These are phyloP conservation scores for Spinacia oleracea DNA, from an alignment of 179 eudicot species.

Conservation along the genomic window DNA sequence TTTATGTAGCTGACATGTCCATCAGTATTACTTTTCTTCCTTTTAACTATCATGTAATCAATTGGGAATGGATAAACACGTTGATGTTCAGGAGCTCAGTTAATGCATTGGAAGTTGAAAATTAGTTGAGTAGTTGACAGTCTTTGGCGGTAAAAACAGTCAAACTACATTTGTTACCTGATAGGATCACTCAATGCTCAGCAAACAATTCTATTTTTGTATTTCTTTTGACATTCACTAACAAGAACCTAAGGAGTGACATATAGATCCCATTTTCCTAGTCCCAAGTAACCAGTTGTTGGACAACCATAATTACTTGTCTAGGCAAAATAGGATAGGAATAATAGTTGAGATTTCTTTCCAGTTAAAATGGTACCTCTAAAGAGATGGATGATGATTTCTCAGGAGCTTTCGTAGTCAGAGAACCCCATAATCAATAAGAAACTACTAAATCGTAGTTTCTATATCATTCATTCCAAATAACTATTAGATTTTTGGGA, in stretches of 20 bases:
- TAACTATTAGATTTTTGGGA: too few relatives aligned
- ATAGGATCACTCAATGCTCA: not conserved
- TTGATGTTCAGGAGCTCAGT: not conserved
- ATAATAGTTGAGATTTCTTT: too few relatives aligned
- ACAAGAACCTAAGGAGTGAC: not conserved
- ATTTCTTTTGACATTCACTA: not conserved
- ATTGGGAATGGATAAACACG: not conserved
- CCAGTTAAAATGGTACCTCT: too few relatives aligned
- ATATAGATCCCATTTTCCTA: not conserved
- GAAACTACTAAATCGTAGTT: too few relatives aligned
- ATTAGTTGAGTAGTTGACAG: not conserved
- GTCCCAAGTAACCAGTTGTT: too few relatives aligned
- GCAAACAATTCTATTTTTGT: not conserved
- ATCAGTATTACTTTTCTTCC: not conserved
- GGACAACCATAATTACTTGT: too few relatives aligned
- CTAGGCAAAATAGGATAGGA: too few relatives aligned
- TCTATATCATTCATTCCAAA: too few relatives aligned
- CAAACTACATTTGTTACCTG: not conserved
- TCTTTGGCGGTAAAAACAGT: not conserved
- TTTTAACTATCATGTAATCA: not conserved
- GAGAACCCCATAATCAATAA: too few relatives aligned
- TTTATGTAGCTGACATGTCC: not conserved
- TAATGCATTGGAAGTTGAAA: not conserved
- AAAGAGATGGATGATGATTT: too few relatives aligned
- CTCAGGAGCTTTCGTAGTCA: too few relatives aligned